These are phyloP conservation scores for Nidularia sp. DNA, from an alignment of 768 basidiomycete species.

Conservation along the genomic window DNA sequence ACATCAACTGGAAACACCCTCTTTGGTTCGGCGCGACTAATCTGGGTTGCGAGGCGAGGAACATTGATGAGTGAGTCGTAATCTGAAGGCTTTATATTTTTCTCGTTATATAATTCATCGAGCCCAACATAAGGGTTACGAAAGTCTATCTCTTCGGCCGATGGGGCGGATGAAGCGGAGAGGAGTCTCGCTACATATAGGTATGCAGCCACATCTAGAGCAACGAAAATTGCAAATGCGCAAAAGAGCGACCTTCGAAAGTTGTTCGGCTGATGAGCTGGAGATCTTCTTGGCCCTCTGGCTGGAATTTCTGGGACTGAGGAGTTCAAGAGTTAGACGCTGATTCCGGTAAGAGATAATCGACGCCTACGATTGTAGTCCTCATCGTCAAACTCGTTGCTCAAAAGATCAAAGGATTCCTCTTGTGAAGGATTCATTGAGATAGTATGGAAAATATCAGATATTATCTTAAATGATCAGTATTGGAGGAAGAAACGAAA, in stretches of 20 bases:
- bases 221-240: conserved; percentile 12
- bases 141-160: conserved; percentile 14
- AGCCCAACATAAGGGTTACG: conserved; percentile 20
- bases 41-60: conserved; percentile 16
- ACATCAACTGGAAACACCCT: conserved; percentile 17
- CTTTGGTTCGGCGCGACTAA: conserved; percentile 14
- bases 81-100: conserved; percentile 10
- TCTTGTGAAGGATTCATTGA: no score
- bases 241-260: neutral
- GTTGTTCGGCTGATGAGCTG: neutral
- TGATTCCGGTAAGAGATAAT: no score
- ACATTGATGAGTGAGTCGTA: conserved; percentile 16
- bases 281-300: no score
- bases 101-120: conserved; percentile 14
- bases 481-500: no score
- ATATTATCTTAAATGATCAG: no score
- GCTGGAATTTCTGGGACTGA: no score
- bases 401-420: no score
- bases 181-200: conserved; percentile 11
- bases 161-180: conserved; percentile 2
- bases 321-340: no score
- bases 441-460: no score
- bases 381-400: no score
- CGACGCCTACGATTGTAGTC: no score
- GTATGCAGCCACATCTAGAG: conserved; percentile 18